Evolutionary conservation across 1,139 yeast genomes (phyloP).

Genomic region (Diutina sp.): DNA sequence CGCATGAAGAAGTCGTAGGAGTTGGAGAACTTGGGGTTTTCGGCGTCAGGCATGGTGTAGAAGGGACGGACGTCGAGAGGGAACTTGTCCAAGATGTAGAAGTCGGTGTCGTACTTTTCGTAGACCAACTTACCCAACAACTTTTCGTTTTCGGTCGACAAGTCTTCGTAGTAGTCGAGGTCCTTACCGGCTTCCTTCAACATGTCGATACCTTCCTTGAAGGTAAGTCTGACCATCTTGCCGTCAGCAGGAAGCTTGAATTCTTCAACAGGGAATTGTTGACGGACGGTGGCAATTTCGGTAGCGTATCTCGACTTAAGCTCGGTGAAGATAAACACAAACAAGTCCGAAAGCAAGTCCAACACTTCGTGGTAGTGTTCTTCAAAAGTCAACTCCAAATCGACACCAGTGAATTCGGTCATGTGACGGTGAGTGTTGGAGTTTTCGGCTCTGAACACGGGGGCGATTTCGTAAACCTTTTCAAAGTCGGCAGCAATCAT

Average conservation of each 20-base stretch:
- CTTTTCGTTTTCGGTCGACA: slow-evolving; percentile 89
- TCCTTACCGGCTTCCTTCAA: slow-evolving; percentile 76
- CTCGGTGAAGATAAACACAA: slow-evolving; percentile 77
- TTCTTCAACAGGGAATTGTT: slow-evolving; percentile 95
- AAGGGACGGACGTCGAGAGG: slow-evolving; percentile 94
- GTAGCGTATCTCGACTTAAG: slow-evolving; percentile 65
- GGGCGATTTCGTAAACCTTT: slow-evolving; percentile 89
- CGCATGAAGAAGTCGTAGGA: slow-evolving; percentile 98
- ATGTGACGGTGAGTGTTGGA: slow-evolving; percentile 98
- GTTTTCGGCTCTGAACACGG: slow-evolving; percentile 98
- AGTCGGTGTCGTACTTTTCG: slow-evolving; percentile 92
- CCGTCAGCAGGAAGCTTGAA: slow-evolving; percentile 83
- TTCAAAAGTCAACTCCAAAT: slow-evolving; percentile 95
- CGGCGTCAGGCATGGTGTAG: slow-evolving; percentile 98
- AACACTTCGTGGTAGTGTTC: slow-evolving; percentile 95
- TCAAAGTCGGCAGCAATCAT: slow-evolving; percentile 96
- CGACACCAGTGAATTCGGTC: slow-evolving; percentile 97
- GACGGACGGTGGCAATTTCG: slow-evolving; percentile 84
- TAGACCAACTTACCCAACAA: slow-evolving; percentile 82
- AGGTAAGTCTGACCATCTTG: slow-evolving; percentile 82
- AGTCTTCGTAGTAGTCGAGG: slow-evolving; percentile 77
- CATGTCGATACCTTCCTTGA: slow-evolving; percentile 82
- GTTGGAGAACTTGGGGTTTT: slow-evolving; percentile 84
- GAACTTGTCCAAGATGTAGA: slow-evolving; percentile 95
- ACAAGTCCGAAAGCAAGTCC: slow-evolving; percentile 72